Evolutionary conservation across 805 yeast species (phyloP).

Genomic region (Monosporozyma aerobia): DNA sequence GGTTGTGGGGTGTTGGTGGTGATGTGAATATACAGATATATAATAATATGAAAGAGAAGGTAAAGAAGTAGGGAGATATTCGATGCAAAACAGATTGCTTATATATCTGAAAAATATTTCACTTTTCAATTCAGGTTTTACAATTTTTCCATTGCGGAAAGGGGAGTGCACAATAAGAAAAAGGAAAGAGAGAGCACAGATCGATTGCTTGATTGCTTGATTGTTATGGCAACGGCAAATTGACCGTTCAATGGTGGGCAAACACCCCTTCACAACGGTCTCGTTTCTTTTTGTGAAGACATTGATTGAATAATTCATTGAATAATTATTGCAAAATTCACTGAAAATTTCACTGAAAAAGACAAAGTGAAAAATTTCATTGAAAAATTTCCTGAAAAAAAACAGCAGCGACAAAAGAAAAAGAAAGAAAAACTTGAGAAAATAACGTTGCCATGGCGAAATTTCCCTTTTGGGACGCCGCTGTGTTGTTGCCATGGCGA

Average conservation of each 20-base stretch:
- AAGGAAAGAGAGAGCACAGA: neutral
- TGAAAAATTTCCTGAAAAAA: too few species aligned
- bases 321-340: neutral
- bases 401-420: too few species aligned
- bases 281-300: neutral
- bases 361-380: too few species aligned
- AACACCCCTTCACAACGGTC: neutral
- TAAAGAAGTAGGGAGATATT: too few species aligned
- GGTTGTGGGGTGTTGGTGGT: neutral
- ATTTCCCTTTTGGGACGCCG: too few species aligned
- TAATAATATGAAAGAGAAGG: neutral
- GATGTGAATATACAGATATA: neutral
- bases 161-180: neutral
- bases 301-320: neutral
- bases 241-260: too few species aligned
- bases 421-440: too few species aligned
- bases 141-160: neutral
- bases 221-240: neutral
- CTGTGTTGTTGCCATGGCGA: too few species aligned
- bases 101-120: too few species aligned
- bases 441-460: too few species aligned
- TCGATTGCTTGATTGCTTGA: neutral
- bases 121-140: neutral
- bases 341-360: too few species aligned
- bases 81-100: too few species aligned